Evolutionary conservation across 306 rosid species (phyloP), one percentile per base, ranked within the genome.

Genomic region (Notholithocarpus densiflorus): DNA sequence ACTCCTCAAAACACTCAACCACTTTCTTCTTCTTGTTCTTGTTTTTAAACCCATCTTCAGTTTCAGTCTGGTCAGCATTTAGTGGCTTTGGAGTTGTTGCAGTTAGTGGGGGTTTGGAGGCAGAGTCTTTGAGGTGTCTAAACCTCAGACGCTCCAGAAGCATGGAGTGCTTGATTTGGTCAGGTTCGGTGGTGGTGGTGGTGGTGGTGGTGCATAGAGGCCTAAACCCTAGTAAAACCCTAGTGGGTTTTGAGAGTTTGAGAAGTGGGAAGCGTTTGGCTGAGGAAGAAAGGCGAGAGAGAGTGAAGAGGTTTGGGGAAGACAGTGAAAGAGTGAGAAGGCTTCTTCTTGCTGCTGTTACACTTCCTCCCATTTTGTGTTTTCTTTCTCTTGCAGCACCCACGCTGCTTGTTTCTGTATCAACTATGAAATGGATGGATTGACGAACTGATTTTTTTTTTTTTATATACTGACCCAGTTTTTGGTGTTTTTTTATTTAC

Each of bases 81-180:
- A 13, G 65, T 31, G 77, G 34, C 52, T 72, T 75, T 1, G 68
- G 27, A n/a, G 65, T 32, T 20, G 26, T 76, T 79, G 75, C 72
- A 55, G 56, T 13, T 37, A 70, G 85, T 24, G 80, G 56, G 59
- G 77, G 3, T 57, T 73, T 64, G 12, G 84, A 32, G 20, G 84
- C 40, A 23, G 87, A 73, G 23, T 77, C 94, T 61, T 87, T 90
- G 71, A 90, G 96, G 82, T 95, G 94, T 54, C 96, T 73, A 3
- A 76, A 37, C 60, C 98, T 85, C 40, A 95, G 92, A 79, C 87
- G 83, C 77, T 91, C 98, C 2, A 95, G 97, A 32, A 95, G 91
- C 15, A 90, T 54, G 0, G 97, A 82, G 79, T 91, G 96, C 89
- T 85, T 95, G 69, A 81, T 72, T 52, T 75, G 82, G 56, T 80